These are phyloP conservation scores for Ascochyta pisi DNA, from an alignment of 2,329 filamentous ascomycete genomes.

Conservation along the genomic window DNA sequence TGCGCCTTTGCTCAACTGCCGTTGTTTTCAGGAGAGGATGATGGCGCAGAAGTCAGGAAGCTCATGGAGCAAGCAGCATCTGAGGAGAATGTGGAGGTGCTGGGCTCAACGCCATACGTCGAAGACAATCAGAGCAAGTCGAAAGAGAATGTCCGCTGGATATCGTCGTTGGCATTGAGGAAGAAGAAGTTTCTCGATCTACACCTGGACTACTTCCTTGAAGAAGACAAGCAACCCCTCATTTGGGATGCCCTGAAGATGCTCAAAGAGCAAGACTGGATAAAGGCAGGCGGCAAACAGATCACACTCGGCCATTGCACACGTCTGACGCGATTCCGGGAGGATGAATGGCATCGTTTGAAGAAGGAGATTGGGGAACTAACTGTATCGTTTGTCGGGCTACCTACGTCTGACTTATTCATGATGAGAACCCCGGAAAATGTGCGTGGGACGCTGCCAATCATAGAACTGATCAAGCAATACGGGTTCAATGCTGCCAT, in stretches of 20 bases:
- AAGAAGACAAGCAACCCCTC: slow-evolving; percentile 57
- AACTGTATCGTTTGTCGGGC: slow-evolving; percentile 70
- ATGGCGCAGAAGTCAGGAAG: slow-evolving; percentile 59
- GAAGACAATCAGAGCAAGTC: slow-evolving; percentile 60
- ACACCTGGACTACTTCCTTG: slow-evolving; percentile 74
- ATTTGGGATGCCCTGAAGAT: slow-evolving; percentile 62
- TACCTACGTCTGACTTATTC: slow-evolving; percentile 74
- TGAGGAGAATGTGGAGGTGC: slow-evolving; percentile 59
- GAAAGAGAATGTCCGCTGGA: slow-evolving; percentile 68
- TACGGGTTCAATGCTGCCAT: slow-evolving; percentile 66
- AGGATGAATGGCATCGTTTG: slow-evolving; percentile 59
- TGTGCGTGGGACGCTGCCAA: slow-evolving; percentile 66
- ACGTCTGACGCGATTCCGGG: slow-evolving; percentile 64
- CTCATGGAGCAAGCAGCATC: slow-evolving; percentile 57
- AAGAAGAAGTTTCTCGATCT: slow-evolving; percentile 68
- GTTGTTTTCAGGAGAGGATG: slow-evolving; percentile 63
- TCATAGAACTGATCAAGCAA: slow-evolving; percentile 66
- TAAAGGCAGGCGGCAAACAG: slow-evolving; percentile 32
- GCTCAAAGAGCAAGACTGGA: slow-evolving; percentile 62
- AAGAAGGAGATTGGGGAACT: slow-evolving; percentile 59
- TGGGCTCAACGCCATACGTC: slow-evolving; percentile 75
- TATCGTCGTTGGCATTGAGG: slow-evolving; percentile 61
- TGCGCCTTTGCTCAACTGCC: slow-evolving; percentile 76
- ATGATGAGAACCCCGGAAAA: slow-evolving; percentile 66
- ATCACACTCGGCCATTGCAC: slow-evolving; percentile 71